Evolutionary conservation across 208 protist species (phyloP).

Genomic region (Phytomonas francai): DNA sequence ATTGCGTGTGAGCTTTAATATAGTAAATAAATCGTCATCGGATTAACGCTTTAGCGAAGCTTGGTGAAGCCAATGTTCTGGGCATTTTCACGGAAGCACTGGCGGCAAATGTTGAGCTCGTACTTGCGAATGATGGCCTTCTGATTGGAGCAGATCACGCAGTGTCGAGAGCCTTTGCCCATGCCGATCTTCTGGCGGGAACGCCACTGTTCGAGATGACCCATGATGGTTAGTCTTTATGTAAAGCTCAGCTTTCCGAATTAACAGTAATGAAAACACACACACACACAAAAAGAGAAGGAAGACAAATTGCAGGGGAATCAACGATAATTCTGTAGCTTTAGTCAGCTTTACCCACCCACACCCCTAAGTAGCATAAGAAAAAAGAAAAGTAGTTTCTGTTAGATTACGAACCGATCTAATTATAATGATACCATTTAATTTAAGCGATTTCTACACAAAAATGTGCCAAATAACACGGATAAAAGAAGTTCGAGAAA

Average conservation of each 20-base stretch:
- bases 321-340: background rate
- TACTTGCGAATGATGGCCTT: constrained; percentile 93
- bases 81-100: constrained; percentile 93
- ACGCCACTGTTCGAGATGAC: constrained; percentile 89
- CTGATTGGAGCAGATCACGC: constrained; percentile 89
- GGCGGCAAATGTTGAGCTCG: constrained; percentile 90
- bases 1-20: background rate
- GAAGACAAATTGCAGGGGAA: background rate
- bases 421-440: background rate
- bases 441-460: background rate
- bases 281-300: background rate
- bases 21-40: background rate
- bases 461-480: background rate
- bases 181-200: constrained; percentile 90
- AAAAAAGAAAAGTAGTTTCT: background rate
- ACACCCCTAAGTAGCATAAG: background rate
- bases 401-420: background rate
- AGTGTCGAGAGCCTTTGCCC: constrained; percentile 85
- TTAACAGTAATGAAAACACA: background rate
- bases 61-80: constrained; percentile 88
- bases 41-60: constrained; percentile 57
- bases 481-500: background rate
- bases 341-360: background rate
- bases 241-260: background rate
- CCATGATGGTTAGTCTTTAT: constrained; percentile 34